Conservation (phyloP, 805 yeast species). For the Teunomyces tritomae region DNA sequence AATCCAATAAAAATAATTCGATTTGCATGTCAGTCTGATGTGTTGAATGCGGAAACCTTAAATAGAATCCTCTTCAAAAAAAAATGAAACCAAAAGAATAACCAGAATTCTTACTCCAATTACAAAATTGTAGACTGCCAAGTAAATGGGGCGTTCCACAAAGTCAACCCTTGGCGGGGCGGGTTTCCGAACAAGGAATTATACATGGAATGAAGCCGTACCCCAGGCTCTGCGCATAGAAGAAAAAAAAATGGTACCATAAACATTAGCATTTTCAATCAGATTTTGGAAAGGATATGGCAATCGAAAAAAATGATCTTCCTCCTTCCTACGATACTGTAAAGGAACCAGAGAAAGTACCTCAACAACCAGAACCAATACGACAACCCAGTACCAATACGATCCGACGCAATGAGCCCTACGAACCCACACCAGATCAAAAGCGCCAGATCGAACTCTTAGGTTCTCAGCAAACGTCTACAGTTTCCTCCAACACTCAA, state of each 20-base stretch:
- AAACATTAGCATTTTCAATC: neutral
- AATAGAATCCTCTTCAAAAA: neutral
- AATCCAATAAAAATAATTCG: constrained; percentile 25
- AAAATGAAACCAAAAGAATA: neutral
- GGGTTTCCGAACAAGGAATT: neutral
- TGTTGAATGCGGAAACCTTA: neutral
- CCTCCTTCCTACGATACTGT: constrained; percentile 8
- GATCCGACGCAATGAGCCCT: constrained; percentile 13
- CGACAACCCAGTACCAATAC: neutral
- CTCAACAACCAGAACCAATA: neutral
- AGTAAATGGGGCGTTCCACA: neutral
- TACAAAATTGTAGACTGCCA: neutral
- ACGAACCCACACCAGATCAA: constrained; percentile 32
- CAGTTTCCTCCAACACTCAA: constrained; percentile 26
- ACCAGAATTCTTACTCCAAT: neutral
- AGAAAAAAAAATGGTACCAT: constrained; percentile 1
- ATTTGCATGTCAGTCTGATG: constrained; percentile 46
- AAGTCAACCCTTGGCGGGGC: neutral
- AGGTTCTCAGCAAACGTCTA: constrained; percentile 12
- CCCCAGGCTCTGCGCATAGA: constrained; percentile 3
- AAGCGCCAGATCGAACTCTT: constrained; percentile 34
- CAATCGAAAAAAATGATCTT: neutral
- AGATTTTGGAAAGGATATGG: neutral
- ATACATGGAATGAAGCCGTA: neutral
- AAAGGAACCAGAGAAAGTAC: neutral